Base-by-base conservation (phyloP, 768 basidiomycete species). In the Artomyces pyxidatus region DNA sequence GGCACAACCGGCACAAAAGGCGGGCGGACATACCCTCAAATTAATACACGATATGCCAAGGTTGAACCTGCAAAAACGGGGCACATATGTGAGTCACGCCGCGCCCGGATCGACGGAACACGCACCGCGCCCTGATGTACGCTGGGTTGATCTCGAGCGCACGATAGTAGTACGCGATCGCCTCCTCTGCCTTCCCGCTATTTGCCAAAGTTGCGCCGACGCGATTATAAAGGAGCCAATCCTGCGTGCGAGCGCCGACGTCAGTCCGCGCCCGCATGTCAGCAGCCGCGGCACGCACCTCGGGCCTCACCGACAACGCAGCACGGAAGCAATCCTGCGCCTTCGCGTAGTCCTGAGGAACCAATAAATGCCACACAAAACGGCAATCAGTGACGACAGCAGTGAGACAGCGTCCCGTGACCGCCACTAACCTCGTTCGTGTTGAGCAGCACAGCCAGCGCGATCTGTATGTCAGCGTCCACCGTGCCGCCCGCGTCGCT, bases 131-230 rank as follows among this genome's bases (percentile, higher is more conserved):
- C 48, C 94, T 83, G 51, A 96, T 90, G 60, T 94, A 97, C 14
- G 78, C 74, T 6, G 94, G 91, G 60, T 94, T 89, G 49, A 94
- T 71, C 58, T 89, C 85, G 27, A 96, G 73, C 2, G 94, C 94
- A 27, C 75, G 78, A 59, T 81, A 77, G 66, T 97, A 97, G 63
- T 90, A 95, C 50, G 83, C 71, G 3, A 93, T 71, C n/a, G 94
- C 94, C 45, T 89, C 80, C 29, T 77, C 79, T 11, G 91, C 76
- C 47, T 71, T 72, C 21, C 92, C 83, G 59, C 80, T 88, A 65
- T 96, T 97, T 22, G 94, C 94, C 69, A 93, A 81, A 5, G 91
- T 94, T 14, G 94, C 94, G 12, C 94, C 94, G 37, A 95, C 86
- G 14, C 94, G 80, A 61, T 97, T 97, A 67, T 88, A 95, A 50